Evolutionary conservation across 164 flowering plant genomes (phyloP), one percentile per base, ranked within the genome.

Genomic region (Aristolochia contorta): DNA sequence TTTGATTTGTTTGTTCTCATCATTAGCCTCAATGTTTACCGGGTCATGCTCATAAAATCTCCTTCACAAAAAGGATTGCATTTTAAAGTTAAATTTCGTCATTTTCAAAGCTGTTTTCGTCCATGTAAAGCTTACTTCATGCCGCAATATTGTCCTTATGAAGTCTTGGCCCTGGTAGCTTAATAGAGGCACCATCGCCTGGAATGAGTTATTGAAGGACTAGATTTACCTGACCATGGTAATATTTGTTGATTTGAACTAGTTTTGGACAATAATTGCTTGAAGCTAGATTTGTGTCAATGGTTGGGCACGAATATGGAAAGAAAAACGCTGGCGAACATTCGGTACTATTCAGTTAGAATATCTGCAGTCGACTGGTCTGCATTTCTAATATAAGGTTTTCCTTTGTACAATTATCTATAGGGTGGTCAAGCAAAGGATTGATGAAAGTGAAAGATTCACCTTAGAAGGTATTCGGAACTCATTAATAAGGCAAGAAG

Each of bases 401-500:
- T 59, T 57, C 27, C 69, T 43, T 70, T 21, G 27, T 16, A 43
- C 53, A 12, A 54, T 19, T 30, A 47, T n/a, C 22, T 68, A 60
- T 64, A 86, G 91, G 55, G 50, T 68, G 56, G 63, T 67, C 54
- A 59, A 32, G 20, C 81, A 79, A 72, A 82, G 96, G 73, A 78
- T 86, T 49, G 98, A 93, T 71, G 88, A 72, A 72, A 93, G 91
- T 65, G 71, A 83, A 56, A 79, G 63, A 73, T 78, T 90, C 77
- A 93, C 89, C 20, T 78, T 93, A 20, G 94, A 87, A 2, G 77
- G 75, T 16, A 88, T 93, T 64, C 74, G 99, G 49, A 60, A 69
- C 56, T 84, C 94, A 13, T 77, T 93, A 63, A 84, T 93, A 37
- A 80, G 83, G 18, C 99, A 90, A 73, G 99, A 93, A 77, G 99